Percentiles rank a stretch among this genome's conserved stretches.
phyloP scores from a whole-genome alignment of 2,329 filamentous ascomycete species.

The Fusarium avenaceum region DNA sequence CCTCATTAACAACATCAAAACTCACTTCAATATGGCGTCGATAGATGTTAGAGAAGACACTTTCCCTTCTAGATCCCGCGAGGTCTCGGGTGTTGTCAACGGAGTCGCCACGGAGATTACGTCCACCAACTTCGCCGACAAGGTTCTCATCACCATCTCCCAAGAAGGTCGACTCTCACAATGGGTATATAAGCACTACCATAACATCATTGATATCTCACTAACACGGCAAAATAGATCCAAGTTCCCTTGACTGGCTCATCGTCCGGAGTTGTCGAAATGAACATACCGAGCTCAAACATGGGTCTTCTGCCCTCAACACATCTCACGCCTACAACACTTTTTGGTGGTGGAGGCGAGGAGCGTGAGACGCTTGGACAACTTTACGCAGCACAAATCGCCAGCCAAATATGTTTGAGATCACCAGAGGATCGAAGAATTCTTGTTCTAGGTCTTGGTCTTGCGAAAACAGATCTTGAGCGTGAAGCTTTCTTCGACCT shows the following conservation, averaged over 20 bases:
- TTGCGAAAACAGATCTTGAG: conserved; percentile 64
- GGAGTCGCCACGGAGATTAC: conserved; percentile 79
- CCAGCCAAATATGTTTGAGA: conserved; percentile 79
- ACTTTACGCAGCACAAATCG: conserved; percentile 90
- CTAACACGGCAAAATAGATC: conserved; percentile 62
- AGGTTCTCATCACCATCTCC: conserved; percentile 88
- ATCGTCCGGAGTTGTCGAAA: conserved; percentile 73
- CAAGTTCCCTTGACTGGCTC: conserved; percentile 82
- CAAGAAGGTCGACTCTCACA: conserved; percentile 89
- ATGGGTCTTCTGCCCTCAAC: conserved; percentile 77
- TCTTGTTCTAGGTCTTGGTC: conserved; percentile 72
- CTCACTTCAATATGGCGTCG: conserved; percentile 54
- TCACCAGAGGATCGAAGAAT: conserved; percentile 74
- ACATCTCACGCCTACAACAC: conserved; percentile 86
- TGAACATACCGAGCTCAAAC: conserved; percentile 63
- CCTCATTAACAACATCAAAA: conserved; percentile 10
- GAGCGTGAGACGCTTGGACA: conserved; percentile 88
- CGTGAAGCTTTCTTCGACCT: conserved; percentile 74
- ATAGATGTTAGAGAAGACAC: conserved; percentile 63
- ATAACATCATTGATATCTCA: neutral
- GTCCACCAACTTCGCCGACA: conserved; percentile 84
- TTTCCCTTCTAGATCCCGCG: conserved; percentile 77
- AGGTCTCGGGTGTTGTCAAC: conserved; percentile 72
- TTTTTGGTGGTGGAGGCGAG: conserved; percentile 85
- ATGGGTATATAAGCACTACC: conserved; percentile 73